Evolutionary conservation across 164 flowering plant species (phyloP).

Genomic region (Malania oleifera): DNA sequence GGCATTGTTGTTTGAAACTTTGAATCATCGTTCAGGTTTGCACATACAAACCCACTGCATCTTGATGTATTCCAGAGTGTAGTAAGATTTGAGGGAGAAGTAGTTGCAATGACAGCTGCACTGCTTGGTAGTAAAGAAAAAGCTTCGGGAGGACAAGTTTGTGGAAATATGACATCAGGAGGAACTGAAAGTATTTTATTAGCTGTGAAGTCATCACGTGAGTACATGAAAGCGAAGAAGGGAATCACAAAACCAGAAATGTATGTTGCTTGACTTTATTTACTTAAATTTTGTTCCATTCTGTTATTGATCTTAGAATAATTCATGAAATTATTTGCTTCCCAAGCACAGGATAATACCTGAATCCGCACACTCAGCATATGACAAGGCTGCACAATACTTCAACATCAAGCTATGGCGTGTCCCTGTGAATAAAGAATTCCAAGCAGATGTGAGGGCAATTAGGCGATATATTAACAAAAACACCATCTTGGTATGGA

Average conservation of each 20-base stretch:
- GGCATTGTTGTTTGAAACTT: not conserved
- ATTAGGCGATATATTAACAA: conserved; percentile 58
- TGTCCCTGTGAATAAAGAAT: conserved; percentile 80
- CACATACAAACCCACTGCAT: conserved; percentile 97
- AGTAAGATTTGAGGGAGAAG: conserved; percentile 82
- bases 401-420: conserved; percentile 93
- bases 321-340: conserved; percentile 11
- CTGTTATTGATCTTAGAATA: not conserved
- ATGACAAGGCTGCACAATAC: conserved; percentile 97
- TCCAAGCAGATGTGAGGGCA: conserved; percentile 78
- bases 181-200: conserved; percentile 95
- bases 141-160: conserved; percentile 81
- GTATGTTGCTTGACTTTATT: conserved; percentile 28
- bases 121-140: conserved; percentile 81
- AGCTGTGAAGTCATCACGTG: conserved; percentile 91
- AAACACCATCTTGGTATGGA: conserved; percentile 77
- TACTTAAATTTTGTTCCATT: not conserved
- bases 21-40: conserved; percentile 58
- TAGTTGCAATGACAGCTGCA: conserved; percentile 95
- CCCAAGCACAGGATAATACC: conserved; percentile 70
- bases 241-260: conserved; percentile 87
- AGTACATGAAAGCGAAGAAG: conserved; percentile 79
- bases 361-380: conserved; percentile 98
- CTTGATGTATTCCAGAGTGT: conserved; percentile 89
- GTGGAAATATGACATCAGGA: conserved; percentile 99